phyloP scores from a whole-genome alignment of 2,329 filamentous ascomycete genomes.

The Paraconiothyrium sp. region DNA sequence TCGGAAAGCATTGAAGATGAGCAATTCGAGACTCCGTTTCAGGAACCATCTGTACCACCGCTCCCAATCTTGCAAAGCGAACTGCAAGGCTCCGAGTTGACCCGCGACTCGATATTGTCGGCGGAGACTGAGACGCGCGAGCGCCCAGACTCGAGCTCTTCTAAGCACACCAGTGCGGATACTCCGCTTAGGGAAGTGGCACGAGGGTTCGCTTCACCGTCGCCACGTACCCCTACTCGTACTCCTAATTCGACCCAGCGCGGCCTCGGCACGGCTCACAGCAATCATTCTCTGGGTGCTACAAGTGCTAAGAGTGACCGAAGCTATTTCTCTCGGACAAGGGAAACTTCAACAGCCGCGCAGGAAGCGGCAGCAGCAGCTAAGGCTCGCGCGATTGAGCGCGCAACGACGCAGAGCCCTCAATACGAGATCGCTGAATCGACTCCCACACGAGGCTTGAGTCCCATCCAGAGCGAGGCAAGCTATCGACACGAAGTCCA shows the following conservation, averaged over 20 bases:
- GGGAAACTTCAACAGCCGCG: conserved; percentile 33
- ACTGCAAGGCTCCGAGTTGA: conserved; percentile 85
- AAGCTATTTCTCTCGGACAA: conserved; percentile 52
- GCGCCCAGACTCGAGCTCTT: conserved; percentile 72
- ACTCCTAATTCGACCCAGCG: conserved; percentile 65
- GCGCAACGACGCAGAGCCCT: conserved; percentile 44
- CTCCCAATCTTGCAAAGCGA: conserved; percentile 87
- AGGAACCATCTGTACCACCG: conserved; percentile 68
- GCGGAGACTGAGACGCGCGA: conserved; percentile 71
- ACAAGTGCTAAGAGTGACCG: conserved; percentile 58
- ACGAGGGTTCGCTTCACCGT: conserved; percentile 68
- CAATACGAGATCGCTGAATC: conserved; percentile 48
- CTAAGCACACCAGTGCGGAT: conserved; percentile 61
- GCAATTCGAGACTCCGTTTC: conserved; percentile 56
- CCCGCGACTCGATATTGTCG: conserved; percentile 85
- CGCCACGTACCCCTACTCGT: conserved; percentile 70
- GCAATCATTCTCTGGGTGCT: conserved; percentile 63
- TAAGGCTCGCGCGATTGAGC: conserved; percentile 48
- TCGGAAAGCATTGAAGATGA: conserved; percentile 64
- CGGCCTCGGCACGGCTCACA: conserved; percentile 73
- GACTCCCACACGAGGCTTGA: conserved; percentile 69
- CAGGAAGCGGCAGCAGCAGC: conserved; percentile 49
- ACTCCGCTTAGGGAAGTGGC: conserved; percentile 71
- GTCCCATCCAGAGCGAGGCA: conserved; percentile 91
- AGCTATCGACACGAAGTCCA: conserved; percentile 66